Evolutionary conservation across 2,329 filamentous ascomycete genomes (phyloP).

Genomic region (Fusarium oligoseptatum): DNA sequence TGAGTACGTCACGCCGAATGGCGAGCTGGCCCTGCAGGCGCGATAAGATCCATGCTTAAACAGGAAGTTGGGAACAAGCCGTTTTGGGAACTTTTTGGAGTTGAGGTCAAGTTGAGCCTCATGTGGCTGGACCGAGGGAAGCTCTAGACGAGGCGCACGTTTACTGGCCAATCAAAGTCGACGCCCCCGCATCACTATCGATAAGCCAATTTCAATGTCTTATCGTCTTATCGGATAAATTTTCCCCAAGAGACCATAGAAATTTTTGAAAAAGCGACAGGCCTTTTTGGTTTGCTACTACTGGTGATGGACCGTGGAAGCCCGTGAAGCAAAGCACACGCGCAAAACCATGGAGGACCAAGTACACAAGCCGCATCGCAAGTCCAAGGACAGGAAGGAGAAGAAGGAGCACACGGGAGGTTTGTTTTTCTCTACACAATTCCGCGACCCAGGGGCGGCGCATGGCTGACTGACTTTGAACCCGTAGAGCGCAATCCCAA

Average conservation of each 20-base stretch:
- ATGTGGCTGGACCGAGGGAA: constrained; percentile 14
- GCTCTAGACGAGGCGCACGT: neutral
- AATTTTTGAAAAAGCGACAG: constrained; percentile 42
- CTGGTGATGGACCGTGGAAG: constrained; percentile 40
- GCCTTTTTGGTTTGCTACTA: constrained; percentile 19
- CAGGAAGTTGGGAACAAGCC: constrained; percentile 23
- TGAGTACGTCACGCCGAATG: constrained; percentile 22
- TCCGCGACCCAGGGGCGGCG: constrained; percentile 6
- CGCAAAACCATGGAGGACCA: constrained; percentile 80
- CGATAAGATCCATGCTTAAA: constrained; percentile 37
- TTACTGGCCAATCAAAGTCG: constrained; percentile 1
- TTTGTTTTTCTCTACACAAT: neutral
- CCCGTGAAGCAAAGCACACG: constrained; percentile 38
- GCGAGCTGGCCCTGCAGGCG: constrained; percentile 18
- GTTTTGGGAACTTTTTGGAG: constrained; percentile 1
- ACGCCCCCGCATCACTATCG: constrained; percentile 30
- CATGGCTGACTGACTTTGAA: constrained; percentile 43
- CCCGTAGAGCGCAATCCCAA: constrained; percentile 82
- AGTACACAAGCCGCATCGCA: constrained; percentile 85
- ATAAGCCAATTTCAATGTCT: constrained; percentile 34
- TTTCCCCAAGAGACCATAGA: constrained; percentile 37
- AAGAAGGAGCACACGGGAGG: constrained; percentile 57
- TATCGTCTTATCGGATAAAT: constrained; percentile 41
- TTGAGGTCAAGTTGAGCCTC: constrained; percentile 10
- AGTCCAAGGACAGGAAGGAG: constrained; percentile 89